Evolutionary conservation across 2,329 filamentous ascomycete species (phyloP).

Genomic region (Xylariomycetidae sp.): DNA sequence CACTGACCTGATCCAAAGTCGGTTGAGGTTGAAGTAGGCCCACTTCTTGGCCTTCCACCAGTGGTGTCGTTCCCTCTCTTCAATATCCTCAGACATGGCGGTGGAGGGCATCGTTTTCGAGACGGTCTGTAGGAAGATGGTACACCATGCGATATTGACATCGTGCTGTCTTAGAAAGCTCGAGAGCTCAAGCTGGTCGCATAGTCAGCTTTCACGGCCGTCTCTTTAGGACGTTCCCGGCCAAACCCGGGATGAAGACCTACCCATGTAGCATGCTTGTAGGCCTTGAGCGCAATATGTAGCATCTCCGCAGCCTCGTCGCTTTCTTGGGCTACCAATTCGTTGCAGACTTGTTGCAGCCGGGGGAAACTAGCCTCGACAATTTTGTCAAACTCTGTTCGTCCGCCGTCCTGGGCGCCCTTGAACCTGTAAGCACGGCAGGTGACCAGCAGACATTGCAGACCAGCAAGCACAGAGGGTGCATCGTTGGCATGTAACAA

Average conservation of each 20-base stretch:
- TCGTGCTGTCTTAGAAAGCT: slow-evolving; percentile 72
- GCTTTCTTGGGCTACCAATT: slow-evolving; percentile 84
- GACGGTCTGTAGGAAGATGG: slow-evolving; percentile 86
- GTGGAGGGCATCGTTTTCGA: slow-evolving; percentile 76
- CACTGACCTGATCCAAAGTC: slow-evolving; percentile 83
- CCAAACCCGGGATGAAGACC: slow-evolving; percentile 28
- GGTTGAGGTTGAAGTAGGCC: slow-evolving; percentile 96
- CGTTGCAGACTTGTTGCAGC: slow-evolving; percentile 79
- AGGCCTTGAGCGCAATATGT: slow-evolving; percentile 89
- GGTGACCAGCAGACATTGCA: slow-evolving; percentile 91
- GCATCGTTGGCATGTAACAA: slow-evolving; percentile 84
- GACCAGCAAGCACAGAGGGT: slow-evolving; percentile 81
- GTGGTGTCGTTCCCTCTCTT: slow-evolving; percentile 87
- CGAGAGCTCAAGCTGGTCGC: slow-evolving; percentile 74
- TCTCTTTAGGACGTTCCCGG: neutral
- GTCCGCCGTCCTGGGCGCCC: slow-evolving; percentile 66
- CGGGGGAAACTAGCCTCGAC: slow-evolving; percentile 87
- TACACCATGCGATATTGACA: slow-evolving; percentile 91
- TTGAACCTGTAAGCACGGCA: slow-evolving; percentile 97
- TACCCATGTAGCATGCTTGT: slow-evolving; percentile 97
- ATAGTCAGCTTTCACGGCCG: neutral
- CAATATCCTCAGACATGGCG: slow-evolving; percentile 71
- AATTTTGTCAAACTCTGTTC: slow-evolving; percentile 89
- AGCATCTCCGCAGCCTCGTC: slow-evolving; percentile 96
- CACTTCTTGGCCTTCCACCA: slow-evolving; percentile 99